A percentile compares a stretch with the other conserved stretches of the same genome.
Evolutionary conservation across 495 filamentous ascomycete species (phyloP).

Genomic region (Podospora sp.): DNA sequence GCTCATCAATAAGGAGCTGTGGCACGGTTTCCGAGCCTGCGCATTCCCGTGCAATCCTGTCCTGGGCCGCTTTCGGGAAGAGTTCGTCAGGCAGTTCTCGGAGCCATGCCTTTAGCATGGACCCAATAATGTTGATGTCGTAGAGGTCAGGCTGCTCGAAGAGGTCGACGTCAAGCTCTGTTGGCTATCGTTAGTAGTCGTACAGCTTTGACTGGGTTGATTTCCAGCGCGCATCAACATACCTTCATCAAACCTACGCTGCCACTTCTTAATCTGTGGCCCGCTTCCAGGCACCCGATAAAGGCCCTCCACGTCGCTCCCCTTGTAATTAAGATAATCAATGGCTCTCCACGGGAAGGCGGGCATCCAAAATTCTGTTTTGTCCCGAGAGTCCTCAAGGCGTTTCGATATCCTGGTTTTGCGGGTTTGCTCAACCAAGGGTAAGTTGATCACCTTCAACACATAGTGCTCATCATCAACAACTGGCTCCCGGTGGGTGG

Average conservation of each 20-base stretch:
- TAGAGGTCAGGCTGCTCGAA: conserved; percentile 82
- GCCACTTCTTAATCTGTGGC: conserved; percentile 82
- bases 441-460: conserved; percentile 75
- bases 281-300: conserved; percentile 87
- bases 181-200: conserved; percentile 33
- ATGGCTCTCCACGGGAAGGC: conserved; percentile 89
- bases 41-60: conserved; percentile 72
- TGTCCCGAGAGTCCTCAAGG: conserved; percentile 80
- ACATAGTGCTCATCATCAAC: conserved; percentile 75
- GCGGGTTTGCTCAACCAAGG: conserved; percentile 82
- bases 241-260: conserved; percentile 82
- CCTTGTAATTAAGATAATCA: conserved; percentile 90
- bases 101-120: conserved; percentile 90
- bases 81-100: conserved; percentile 92
- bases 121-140: conserved; percentile 91
- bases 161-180: conserved; percentile 81
- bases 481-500: conserved; percentile 63
- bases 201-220: neutral
- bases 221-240: conserved; percentile 22
- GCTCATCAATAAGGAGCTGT: conserved; percentile 80
- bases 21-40: conserved; percentile 74
- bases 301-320: conserved; percentile 85
- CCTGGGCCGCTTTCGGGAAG: conserved; percentile 77
- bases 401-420: conserved; percentile 82
- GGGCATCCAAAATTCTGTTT: conserved; percentile 98